Conservation (phyloP, 1,284 basidiomycete genomes). For the Boletus semigastroideus region DNA sequence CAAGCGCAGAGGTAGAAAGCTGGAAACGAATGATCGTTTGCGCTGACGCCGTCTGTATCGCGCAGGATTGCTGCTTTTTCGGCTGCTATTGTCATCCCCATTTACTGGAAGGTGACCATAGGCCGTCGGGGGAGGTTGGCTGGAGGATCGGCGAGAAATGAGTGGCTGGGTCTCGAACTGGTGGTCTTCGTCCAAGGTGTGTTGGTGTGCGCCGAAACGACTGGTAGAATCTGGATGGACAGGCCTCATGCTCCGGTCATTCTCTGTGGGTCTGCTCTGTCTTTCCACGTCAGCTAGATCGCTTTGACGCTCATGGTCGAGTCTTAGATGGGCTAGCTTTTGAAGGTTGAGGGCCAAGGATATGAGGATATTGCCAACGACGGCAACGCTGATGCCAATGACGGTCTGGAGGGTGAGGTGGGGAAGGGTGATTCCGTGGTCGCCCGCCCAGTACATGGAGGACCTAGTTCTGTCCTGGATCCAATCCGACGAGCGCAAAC, state of each 20-base stretch:
- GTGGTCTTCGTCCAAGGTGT: constrained; percentile 4
- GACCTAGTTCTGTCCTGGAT: background rate
- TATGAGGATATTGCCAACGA: constrained; percentile 87
- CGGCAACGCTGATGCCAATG: constrained; percentile 83
- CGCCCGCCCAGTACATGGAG: constrained; percentile 25
- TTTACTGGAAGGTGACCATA: constrained; percentile 18
- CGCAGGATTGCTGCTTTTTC: constrained; percentile 22
- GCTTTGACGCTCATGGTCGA: constrained; percentile 46
- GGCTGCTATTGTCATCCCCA: constrained; percentile 29
- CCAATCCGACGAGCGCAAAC: background rate
- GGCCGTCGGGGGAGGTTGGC: constrained; percentile 14
- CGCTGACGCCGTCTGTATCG: constrained; percentile 22
- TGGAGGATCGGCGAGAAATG: constrained; percentile 25
- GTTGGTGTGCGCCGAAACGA: constrained; percentile 10
- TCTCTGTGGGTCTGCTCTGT: constrained; percentile 9
- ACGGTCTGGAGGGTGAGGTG: constrained; percentile 57
- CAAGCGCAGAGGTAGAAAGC: constrained; percentile 20
- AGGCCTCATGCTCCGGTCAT: constrained; percentile 2
- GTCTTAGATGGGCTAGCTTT: constrained; percentile 84
- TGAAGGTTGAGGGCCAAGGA: constrained; percentile 89
- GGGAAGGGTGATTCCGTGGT: constrained; percentile 48
- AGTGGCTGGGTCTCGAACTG: constrained; percentile 31
- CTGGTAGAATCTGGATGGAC: constrained; percentile 1
- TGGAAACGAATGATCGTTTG: constrained; percentile 23
- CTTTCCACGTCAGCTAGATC: constrained; percentile 10